These are phyloP conservation scores for Podila horticola DNA, from an alignment of 192 early-diverging fungal genomes.

Conservation along the genomic window DNA sequence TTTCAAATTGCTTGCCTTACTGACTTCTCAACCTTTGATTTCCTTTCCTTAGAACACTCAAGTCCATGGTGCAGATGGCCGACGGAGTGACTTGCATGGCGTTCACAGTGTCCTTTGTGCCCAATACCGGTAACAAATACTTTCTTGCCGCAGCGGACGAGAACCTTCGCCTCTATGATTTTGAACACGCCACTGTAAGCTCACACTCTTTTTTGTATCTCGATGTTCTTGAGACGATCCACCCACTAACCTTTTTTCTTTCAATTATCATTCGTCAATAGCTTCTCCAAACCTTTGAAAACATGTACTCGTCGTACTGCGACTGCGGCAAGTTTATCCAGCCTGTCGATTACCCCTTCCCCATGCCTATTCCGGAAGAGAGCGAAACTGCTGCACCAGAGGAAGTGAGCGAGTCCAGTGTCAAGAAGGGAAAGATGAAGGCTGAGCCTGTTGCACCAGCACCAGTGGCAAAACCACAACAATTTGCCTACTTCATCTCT, in stretches of 20 bases:
- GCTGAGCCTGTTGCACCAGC: slow-evolving; percentile 8
- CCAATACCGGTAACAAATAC: slow-evolving; percentile 93
- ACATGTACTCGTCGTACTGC: slow-evolving; percentile 93
- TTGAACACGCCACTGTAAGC: slow-evolving; percentile 77
- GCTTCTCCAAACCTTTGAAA: slow-evolving; percentile 70
- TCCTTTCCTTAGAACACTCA: slow-evolving; percentile 57
- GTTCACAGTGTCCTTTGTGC: slow-evolving; percentile 93
- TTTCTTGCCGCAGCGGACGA: slow-evolving; percentile 93
- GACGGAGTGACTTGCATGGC: slow-evolving; percentile 96
- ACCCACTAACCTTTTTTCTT: not conserved
- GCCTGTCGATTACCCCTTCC: slow-evolving; percentile 66
- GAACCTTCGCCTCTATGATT: slow-evolving; percentile 89
- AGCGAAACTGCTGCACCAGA: slow-evolving; percentile 27
- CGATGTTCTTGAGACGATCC: not conserved
- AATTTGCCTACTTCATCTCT: slow-evolving; percentile 84
- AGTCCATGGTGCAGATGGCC: slow-evolving; percentile 72
- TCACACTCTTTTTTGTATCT: not conserved
- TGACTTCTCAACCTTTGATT: not conserved
- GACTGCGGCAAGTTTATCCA: slow-evolving; percentile 93
- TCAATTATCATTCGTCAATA: slow-evolving; percentile 21
- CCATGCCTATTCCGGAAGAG: slow-evolving; percentile 53
- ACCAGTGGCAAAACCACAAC: slow-evolving; percentile 18
- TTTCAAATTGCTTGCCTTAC: not conserved
- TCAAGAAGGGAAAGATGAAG: slow-evolving; percentile 44
- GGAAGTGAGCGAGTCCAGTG: slow-evolving; percentile 33